Evolutionary conservation across 2,329 filamentous ascomycete species (phyloP).

Genomic region (Lizonia empirigonia): DNA sequence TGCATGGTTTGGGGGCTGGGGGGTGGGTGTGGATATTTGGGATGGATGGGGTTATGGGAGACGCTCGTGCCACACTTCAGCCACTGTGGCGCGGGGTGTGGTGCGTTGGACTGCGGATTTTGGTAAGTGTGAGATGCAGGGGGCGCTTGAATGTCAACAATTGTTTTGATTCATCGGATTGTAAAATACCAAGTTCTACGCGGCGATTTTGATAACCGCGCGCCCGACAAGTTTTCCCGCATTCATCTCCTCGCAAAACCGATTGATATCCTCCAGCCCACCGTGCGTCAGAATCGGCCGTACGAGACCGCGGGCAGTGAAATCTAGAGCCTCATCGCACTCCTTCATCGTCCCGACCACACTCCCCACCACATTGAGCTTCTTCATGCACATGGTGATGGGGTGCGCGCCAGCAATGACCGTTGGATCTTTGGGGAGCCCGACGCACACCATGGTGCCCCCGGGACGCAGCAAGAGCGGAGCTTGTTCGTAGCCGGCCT

Average conservation of each 20-base stretch:
- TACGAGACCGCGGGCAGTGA: slow-evolving; percentile 52
- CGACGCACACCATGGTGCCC: slow-evolving; percentile 40
- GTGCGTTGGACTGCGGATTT: not conserved
- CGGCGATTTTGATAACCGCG: slow-evolving; percentile 50
- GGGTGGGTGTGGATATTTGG: slow-evolving; percentile 15
- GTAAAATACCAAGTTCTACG: slow-evolving; percentile 4
- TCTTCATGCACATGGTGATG: slow-evolving; percentile 47
- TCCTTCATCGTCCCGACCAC: slow-evolving; percentile 53
- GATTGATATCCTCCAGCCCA: slow-evolving; percentile 48
- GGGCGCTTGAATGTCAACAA: too few relatives aligned
- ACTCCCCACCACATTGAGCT: slow-evolving; percentile 51
- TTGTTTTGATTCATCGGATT: too few relatives aligned
- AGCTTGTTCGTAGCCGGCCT: slow-evolving; percentile 43
- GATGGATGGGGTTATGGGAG: slow-evolving; percentile 3
- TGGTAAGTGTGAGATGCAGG: too few relatives aligned
- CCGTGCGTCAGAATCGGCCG: slow-evolving; percentile 49
- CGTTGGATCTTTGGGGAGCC: slow-evolving; percentile 31
- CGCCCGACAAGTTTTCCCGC: slow-evolving; percentile 49
- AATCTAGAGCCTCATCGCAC: slow-evolving; percentile 54
- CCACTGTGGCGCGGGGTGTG: slow-evolving; percentile 19
- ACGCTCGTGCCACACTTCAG: slow-evolving; percentile 18
- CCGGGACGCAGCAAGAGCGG: slow-evolving; percentile 33
- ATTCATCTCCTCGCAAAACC: slow-evolving; percentile 48
- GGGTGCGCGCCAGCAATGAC: slow-evolving; percentile 42
- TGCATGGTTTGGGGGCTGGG: slow-evolving; percentile 44